These are phyloP conservation scores for Fraxinus pennsylvanica DNA, from an alignment of 257 asterid genomes.

Conservation along the genomic window DNA sequence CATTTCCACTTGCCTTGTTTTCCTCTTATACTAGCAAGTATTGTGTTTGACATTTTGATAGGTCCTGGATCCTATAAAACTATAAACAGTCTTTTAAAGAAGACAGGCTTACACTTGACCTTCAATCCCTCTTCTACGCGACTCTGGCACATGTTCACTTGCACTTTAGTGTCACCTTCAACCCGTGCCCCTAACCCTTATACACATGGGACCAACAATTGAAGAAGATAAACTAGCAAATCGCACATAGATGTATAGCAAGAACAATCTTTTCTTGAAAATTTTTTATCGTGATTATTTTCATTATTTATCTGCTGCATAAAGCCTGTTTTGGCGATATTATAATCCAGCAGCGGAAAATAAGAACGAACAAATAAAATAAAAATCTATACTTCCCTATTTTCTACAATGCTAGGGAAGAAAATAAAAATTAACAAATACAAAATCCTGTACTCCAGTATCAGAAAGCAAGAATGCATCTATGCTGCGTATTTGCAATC, in stretches of 20 bases:
- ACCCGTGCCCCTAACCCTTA: no score
- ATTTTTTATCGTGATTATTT: neutral
- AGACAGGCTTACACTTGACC: no score
- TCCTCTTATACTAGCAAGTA: no score
- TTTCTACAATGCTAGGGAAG: neutral
- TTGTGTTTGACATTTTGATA: no score
- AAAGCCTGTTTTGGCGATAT: neutral
- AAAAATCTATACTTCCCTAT: neutral
- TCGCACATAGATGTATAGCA: neutral
- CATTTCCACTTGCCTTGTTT: no score
- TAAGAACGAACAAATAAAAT: constrained; percentile 20
- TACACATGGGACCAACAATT: no score
- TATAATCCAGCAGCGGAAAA: neutral
- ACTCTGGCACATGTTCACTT: no score
- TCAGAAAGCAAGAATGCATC: constrained; percentile 11
- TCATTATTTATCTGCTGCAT: constrained; percentile 22
- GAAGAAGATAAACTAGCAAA: neutral
- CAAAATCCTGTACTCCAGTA: constrained; percentile 26
- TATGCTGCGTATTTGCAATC: constrained; percentile 26
- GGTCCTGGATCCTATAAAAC: no score
- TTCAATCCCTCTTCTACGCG: no score
- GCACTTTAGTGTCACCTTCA: no score
- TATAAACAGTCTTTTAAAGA: no score
- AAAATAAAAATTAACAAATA: constrained; percentile 35
- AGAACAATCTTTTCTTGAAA: neutral